Evolutionary conservation across 1,284 basidiomycete species (phyloP), one percentile per base, ranked within the genome.

Genomic region (Meripilus lineatus): DNA sequence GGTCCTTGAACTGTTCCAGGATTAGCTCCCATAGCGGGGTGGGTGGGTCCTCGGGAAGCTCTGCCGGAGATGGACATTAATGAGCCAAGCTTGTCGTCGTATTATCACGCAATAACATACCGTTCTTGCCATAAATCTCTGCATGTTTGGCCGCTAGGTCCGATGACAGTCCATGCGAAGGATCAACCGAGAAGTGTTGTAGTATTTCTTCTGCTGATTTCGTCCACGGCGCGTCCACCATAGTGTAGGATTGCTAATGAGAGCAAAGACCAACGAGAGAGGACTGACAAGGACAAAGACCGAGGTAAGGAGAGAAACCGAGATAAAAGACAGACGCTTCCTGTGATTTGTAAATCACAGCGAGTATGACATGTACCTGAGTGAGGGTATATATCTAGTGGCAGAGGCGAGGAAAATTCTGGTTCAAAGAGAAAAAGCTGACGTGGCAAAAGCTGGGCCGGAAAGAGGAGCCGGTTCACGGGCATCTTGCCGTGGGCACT

Each of bases 1-100:
- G 91, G 68, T 97, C 93, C 71, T 96, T 88, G 76, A 99, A 99
- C 69, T 99, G 95, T 55, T 95, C 93, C 17, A 99, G 75, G 49
- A 99, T 89, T 49, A 98, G 81, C 58, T 90, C 79, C 89, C 91
- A 93, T 34, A 99, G 65, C 3, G 95, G 92, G 3, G 93, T 96
- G 1, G 90, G 71, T 0, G 89, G 84, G 13, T 94, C 86, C 58
- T 96, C 93, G 13, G 93, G 91, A 11, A 97, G 74, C 61, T 88
- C 90, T 94, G 61, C 4, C 48, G 40, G 34, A 30, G 32, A 26
- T 45, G n/a, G n/a, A n/a, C n/a, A n/a, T n/a, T n/a, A n/a, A n/a
- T n/a, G n/a, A n/a, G n/a, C n/a, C n/a, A n/a, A n/a, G n/a, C n/a
- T n/a, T n/a, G n/a, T n/a, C n/a, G n/a, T n/a, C n/a, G n/a, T n/a